Evolutionary conservation across 176 grass and related monocot genomes (phyloP).

Genomic region (Dactylis glomerata): DNA sequence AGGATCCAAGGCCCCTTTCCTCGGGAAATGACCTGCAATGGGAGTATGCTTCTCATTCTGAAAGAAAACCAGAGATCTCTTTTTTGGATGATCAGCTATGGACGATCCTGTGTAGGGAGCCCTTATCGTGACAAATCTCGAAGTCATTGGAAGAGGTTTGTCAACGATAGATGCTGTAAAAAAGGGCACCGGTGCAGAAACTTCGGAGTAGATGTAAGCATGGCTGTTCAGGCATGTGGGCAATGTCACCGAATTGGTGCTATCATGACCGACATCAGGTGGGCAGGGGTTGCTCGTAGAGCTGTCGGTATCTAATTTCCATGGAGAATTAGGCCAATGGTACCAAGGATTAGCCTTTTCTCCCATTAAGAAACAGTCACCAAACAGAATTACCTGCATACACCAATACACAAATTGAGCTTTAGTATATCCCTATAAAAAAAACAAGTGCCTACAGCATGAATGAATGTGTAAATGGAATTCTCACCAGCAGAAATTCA

Average conservation of each 20-base stretch:
- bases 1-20: slow-evolving; percentile 30
- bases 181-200: slow-evolving; percentile 28
- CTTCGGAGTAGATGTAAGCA: slow-evolving; percentile 27
- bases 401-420: not conserved
- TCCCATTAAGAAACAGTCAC: slow-evolving; percentile 44
- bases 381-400: slow-evolving; percentile 54
- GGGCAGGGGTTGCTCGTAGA: slow-evolving; percentile 36
- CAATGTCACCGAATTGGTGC: slow-evolving; percentile 38
- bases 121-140: slow-evolving; percentile 22
- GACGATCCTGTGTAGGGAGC: slow-evolving; percentile 8
- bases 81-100: slow-evolving; percentile 6
- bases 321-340: slow-evolving; percentile 42
- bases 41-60: slow-evolving; percentile 27
- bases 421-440: not conserved
- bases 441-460: not conserved
- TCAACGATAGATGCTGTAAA: slow-evolving; percentile 22
- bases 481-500: slow-evolving; percentile 47
- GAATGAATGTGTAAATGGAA: not conserved
- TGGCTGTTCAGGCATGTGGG: slow-evolving; percentile 37
- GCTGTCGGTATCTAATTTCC: slow-evolving; percentile 41
- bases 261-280: slow-evolving; percentile 27
- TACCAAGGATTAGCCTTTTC: slow-evolving; percentile 56
- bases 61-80: slow-evolving; percentile 42
- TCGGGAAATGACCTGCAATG: slow-evolving; percentile 7
- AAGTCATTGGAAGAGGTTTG: not conserved